These are phyloP conservation scores for Nepenthes mirabilis DNA, from an alignment of 148 eudicot genomes.

Conservation along the genomic window DNA sequence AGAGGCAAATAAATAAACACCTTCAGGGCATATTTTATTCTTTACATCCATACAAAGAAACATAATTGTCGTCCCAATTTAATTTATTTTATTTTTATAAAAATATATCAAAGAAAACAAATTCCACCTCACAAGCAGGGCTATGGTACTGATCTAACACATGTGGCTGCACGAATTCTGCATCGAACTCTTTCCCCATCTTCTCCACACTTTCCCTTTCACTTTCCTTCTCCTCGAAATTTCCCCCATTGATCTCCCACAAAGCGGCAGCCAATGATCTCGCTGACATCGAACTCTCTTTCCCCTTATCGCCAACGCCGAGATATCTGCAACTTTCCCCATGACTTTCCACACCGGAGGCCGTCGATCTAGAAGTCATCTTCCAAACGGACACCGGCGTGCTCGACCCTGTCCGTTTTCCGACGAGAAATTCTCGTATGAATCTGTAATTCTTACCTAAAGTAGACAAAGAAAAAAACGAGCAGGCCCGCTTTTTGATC, in stretches of 20 bases:
- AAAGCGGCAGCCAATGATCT: slow-evolving; percentile 7
- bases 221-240: background rate
- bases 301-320: background rate
- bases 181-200: slow-evolving; percentile 1
- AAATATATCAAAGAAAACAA: background rate
- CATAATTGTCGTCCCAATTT: background rate
- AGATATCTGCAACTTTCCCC: background rate
- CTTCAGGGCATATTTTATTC: background rate
- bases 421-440: background rate
- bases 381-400: slow-evolving; percentile 1
- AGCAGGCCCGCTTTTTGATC: background rate
- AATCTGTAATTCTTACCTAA: background rate
- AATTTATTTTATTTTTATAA: no score
- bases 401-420: background rate
- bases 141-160: slow-evolving; percentile 2
- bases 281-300: slow-evolving; percentile 5
- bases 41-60: no score
- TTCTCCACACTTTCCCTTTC: slow-evolving; percentile 2
- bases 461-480: background rate
- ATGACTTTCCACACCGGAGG: background rate
- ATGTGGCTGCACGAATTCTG: slow-evolving; percentile 1
- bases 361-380: slow-evolving; percentile 5
- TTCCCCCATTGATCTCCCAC: slow-evolving; percentile 10
- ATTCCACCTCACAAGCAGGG: slow-evolving; percentile 4
- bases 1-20: background rate